These are phyloP conservation scores for Dictyophora rubrovolvata DNA, from an alignment of 768 basidiomycete species.

Conservation along the genomic window DNA sequence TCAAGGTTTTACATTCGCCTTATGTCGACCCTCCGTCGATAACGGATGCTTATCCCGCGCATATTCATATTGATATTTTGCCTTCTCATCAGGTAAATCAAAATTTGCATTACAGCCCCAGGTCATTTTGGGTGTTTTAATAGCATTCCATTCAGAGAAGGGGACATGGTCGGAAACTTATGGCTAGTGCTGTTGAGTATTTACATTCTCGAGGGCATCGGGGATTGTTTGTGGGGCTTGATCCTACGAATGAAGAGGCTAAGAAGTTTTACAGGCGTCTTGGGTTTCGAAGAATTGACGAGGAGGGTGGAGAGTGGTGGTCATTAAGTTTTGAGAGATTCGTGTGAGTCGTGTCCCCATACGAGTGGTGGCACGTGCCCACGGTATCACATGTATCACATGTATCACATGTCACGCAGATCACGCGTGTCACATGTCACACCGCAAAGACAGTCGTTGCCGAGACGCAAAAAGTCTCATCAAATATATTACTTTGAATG, in stretches of 20 bases:
- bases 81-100: conserved; percentile 40
- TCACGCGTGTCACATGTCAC: too few relatives aligned
- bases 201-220: conserved; percentile 36
- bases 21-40: conserved; percentile 39
- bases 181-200: conserved; percentile 42
- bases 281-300: conserved; percentile 47
- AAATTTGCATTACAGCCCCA: not conserved
- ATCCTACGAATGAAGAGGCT: conserved; percentile 51
- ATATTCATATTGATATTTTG: conserved; percentile 67
- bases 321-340: conserved; percentile 3
- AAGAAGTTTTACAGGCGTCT: conserved; percentile 50
- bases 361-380: too few relatives aligned
- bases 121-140: too few relatives aligned
- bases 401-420: too few relatives aligned
- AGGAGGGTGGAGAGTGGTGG: conserved; percentile 7
- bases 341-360: not conserved
- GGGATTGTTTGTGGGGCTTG: conserved; percentile 60
- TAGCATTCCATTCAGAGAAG: conserved; percentile 24
- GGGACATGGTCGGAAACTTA: conserved; percentile 63
- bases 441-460: too few relatives aligned
- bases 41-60: conserved; percentile 58
- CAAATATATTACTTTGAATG: too few relatives aligned
- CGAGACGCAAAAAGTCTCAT: too few relatives aligned
- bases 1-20: conserved; percentile 25
- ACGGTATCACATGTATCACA: too few relatives aligned